Percentiles rank a stretch among this genome's conserved stretches.
Conservation (phyloP, 805 yeast species). For the Blastobotrys muscicola region DNA sequence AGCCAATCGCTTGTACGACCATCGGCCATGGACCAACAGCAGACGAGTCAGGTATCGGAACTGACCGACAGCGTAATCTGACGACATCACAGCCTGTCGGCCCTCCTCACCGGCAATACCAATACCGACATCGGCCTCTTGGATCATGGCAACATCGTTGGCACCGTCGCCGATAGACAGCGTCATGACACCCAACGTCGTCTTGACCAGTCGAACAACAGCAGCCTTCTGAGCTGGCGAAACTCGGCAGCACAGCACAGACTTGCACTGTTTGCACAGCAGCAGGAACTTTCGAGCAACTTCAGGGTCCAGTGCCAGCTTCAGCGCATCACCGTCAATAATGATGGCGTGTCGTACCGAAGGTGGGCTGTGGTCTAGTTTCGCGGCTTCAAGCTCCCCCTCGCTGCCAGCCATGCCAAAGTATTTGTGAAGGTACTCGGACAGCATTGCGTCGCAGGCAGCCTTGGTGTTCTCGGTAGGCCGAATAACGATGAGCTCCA, state of each 20-base stretch:
- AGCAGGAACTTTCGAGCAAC: conserved; percentile 50
- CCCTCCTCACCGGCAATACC: conserved; percentile 89
- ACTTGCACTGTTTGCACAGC: conserved; percentile 64
- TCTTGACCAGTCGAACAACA: conserved; percentile 61
- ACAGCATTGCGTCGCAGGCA: conserved; percentile 30
- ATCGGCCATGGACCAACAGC: conserved; percentile 68
- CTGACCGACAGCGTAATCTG: conserved; percentile 78
- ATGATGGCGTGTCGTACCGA: conserved; percentile 49
- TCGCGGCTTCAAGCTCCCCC: conserved; percentile 47
- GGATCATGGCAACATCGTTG: conserved; percentile 83
- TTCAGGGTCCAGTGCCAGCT: conserved; percentile 37
- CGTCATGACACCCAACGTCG: conserved; percentile 61
- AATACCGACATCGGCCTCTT: conserved; percentile 74
- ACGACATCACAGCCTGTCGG: conserved; percentile 77
- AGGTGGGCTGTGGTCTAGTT: conserved; percentile 56
- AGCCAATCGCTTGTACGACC: conserved; percentile 67
- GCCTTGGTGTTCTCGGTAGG: conserved; percentile 24
- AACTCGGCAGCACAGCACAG: conserved; percentile 79
- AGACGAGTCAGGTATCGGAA: conserved; percentile 59
- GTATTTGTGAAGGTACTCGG: conserved; percentile 41
- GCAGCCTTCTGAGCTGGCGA: conserved; percentile 78
- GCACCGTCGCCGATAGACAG: conserved; percentile 83
- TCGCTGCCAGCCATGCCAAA: conserved; percentile 40
- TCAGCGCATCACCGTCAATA: conserved; percentile 65
- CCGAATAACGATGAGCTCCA: conserved; percentile 57